Evolutionary conservation across 2,329 filamentous ascomycete species (phyloP), one percentile per base, ranked within the genome.

Genomic region (Akanthomyces muscarius): DNA sequence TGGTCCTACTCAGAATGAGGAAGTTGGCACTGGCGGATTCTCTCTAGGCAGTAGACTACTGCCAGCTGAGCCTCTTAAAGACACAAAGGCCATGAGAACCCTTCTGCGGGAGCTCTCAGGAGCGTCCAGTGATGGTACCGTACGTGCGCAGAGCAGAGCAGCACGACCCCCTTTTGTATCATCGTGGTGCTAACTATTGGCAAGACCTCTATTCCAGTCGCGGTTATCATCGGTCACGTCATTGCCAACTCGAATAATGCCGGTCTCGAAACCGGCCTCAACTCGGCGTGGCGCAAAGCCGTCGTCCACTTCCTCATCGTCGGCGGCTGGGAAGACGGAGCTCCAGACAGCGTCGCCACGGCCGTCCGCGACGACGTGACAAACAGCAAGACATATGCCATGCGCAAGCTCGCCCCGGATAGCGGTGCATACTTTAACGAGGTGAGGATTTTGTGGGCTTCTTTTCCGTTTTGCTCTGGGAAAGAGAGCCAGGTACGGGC

Each of bases 381-480:
- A 3, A 66, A 65, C 28, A 63, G 67, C 42, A 69, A 69, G 61
- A 66, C 65, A 16, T 66, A 63, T 30, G 68, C 68, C 3, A 67
- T 75, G 6, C 70, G 72, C 38, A 67, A 66, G 3, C 63, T 78
- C 13, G 73, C 75, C 4, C 75, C 75, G 2, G 66, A 72, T 50
- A 74, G 71, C 21, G 77, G 76, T 7, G 70, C 70, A 7, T 78
- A 79, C 65, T 69, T 76, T 63, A 78, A 77, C 54, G 77, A 79
- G 65, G 75, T 69, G 6, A 70, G 28, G 3, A n/a, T n/a, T n/a
- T n/a, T 23, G n/a, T 47, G 21, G n/a, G n/a, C n/a, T n/a, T n/a
- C n/a, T n/a, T n/a, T 47, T 4, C 8, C 8, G n/a, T 23, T 21
- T 38, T 8, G 36, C 5, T 38, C 36, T 13, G 36, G 36, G 36